Evolutionary conservation across 2,329 filamentous ascomycete genomes (phyloP).

Genomic region (Epichloe baconii): DNA sequence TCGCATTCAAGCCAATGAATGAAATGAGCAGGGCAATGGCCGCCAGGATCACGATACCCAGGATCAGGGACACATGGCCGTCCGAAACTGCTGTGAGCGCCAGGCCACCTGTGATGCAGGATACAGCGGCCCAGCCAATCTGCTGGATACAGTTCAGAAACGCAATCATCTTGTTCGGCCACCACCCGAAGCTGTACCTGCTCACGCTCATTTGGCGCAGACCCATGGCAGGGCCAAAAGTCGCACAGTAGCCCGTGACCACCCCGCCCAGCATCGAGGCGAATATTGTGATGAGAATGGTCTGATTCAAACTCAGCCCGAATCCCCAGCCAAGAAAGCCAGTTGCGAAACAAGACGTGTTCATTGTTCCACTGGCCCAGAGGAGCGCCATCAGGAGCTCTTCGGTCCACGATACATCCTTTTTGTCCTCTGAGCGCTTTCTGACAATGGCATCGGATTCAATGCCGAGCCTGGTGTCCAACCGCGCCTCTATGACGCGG

Average conservation of each 20-base stretch:
- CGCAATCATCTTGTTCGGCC: conserved; percentile 35
- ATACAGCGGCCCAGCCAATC: conserved; percentile 39
- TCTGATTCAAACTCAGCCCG: conserved; percentile 30
- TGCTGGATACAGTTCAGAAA: conserved; percentile 22
- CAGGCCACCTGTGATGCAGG: conserved; percentile 37
- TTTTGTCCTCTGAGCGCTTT: conserved; percentile 29
- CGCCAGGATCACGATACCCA: conserved; percentile 40
- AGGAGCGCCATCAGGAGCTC: conserved; percentile 36
- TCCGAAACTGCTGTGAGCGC: conserved; percentile 32
- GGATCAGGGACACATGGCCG: conserved; percentile 30
- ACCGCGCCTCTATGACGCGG: conserved; percentile 27
- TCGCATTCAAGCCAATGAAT: conserved; percentile 35
- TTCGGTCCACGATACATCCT: conserved; percentile 21
- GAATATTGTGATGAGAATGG: conserved; percentile 31
- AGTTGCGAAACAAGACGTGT: conserved; percentile 36
- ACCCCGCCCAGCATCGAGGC: conserved; percentile 25
- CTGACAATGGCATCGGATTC: conserved; percentile 34
- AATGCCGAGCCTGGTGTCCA: conserved; percentile 34
- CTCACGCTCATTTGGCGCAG: conserved; percentile 37
- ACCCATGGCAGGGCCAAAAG: conserved; percentile 34
- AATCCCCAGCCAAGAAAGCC: conserved; percentile 38
- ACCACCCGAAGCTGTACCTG: conserved; percentile 37
- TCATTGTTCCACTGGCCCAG: conserved; percentile 39
- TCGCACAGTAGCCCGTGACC: conserved; percentile 32
- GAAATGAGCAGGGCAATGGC: conserved; percentile 36